These are phyloP conservation scores for Fistulina hepatica DNA, from an alignment of 1,284 basidiomycete genomes.

Conservation along the genomic window DNA sequence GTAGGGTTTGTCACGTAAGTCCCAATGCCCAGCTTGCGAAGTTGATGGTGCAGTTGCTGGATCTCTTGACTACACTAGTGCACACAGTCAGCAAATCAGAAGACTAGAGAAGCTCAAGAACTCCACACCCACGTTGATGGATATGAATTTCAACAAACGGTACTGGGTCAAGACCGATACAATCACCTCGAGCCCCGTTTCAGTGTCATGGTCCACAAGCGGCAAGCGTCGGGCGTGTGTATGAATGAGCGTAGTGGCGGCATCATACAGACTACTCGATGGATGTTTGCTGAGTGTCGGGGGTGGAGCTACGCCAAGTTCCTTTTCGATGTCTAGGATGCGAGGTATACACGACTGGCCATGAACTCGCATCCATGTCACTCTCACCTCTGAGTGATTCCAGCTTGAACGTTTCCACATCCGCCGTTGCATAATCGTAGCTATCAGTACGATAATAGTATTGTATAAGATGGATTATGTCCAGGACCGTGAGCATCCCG, in stretches of 20 bases:
- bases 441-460: constrained; percentile 85
- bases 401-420: constrained; percentile 92
- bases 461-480: constrained; percentile 94
- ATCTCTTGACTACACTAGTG: constrained; percentile 63
- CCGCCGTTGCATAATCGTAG: constrained; percentile 81
- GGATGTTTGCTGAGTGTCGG: constrained; percentile 89
- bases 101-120: too few relatives aligned
- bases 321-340: constrained; percentile 80
- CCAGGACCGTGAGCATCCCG: constrained; percentile 93
- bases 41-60: constrained; percentile 62
- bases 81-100: constrained; percentile 9
- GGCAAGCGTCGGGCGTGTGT: constrained; percentile 94
- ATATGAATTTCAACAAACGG: constrained; percentile 94
- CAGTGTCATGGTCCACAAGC: constrained; percentile 86
- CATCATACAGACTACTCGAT: constrained; percentile 80
- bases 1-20: constrained; percentile 65
- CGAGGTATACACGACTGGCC: constrained; percentile 9
- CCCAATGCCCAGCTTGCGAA: constrained; percentile 86
- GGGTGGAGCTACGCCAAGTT: constrained; percentile 85
- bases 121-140: constrained; percentile 82
- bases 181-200: constrained; percentile 93
- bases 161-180: constrained; percentile 97
- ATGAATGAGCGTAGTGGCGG: constrained; percentile 83
- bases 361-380: constrained; percentile 11
- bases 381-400: constrained; percentile 74